Evolutionary conservation across 2,329 filamentous ascomycete species (phyloP).

Genomic region (Tolypocladium capitatum): DNA sequence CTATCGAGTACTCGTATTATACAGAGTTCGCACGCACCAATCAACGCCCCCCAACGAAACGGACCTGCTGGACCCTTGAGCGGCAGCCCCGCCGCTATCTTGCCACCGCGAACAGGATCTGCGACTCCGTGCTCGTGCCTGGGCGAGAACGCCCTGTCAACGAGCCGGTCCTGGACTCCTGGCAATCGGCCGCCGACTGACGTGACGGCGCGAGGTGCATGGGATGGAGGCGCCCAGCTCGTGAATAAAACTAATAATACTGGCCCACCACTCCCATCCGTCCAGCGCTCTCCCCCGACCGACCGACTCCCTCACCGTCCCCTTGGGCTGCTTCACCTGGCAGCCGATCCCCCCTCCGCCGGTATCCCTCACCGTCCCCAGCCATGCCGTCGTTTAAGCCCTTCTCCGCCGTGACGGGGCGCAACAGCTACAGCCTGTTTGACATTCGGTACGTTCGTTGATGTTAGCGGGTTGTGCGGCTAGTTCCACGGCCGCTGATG

Average conservation of each 20-base stretch:
- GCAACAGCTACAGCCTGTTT: slow-evolving; percentile 39
- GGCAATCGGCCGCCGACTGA: neutral
- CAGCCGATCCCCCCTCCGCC: neutral
- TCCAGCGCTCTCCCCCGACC: neutral
- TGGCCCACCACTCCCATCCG: neutral
- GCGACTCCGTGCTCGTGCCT: too few species aligned
- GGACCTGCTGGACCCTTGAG: neutral
- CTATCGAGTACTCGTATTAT: too few species aligned
- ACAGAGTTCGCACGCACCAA: too few species aligned
- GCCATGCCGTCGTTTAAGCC: slow-evolving; percentile 45
- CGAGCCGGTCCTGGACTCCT: neutral
- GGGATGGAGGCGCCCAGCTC: neutral
- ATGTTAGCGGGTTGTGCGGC: neutral
- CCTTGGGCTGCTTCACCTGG: neutral
- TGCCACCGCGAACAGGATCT: neutral
- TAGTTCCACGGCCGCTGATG: neutral
- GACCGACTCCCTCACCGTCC: neutral
- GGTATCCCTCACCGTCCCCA: neutral
- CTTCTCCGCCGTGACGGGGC: slow-evolving; percentile 37
- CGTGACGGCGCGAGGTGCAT: neutral
- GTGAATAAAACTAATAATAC: neutral
- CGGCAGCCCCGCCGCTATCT: slow-evolving; percentile 1
- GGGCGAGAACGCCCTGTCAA: neutral
- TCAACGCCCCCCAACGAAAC: too few species aligned
- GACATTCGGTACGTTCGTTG: slow-evolving; percentile 38